A percentile compares a stretch with the other conserved stretches of the same genome.
These are phyloP conservation scores for Flaveria linearis DNA, from an alignment of 129 eudicot genomes.

Conservation along the genomic window DNA sequence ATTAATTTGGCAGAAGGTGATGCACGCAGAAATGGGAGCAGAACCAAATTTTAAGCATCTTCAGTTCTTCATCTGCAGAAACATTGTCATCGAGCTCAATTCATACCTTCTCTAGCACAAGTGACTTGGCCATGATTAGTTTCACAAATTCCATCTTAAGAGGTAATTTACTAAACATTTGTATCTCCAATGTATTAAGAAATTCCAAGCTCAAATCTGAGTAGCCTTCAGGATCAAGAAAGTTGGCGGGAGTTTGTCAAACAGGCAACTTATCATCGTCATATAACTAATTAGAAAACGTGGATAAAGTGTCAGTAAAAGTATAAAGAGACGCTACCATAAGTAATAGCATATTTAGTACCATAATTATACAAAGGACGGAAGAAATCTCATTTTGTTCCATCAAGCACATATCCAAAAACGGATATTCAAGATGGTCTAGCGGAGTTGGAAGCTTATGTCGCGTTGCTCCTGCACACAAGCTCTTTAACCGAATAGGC, in stretches of 20 bases:
- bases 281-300: neutral
- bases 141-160: neutral
- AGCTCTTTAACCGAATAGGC: neutral
- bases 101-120: neutral
- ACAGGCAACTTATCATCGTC: neutral
- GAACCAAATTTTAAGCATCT: neutral
- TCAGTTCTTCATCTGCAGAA: neutral
- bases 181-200: neutral
- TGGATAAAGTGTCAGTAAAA: neutral
- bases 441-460: constrained; percentile 1
- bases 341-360: neutral
- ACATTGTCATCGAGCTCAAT: neutral
- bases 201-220: neutral
- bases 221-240: neutral
- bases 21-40: constrained; percentile 8
- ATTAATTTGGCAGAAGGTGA: constrained; percentile 3
- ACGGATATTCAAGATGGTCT: neutral
- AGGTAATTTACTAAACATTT: neutral
- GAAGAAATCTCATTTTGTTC: neutral
- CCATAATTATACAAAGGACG: neutral
- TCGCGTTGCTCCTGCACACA: neutral
- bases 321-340: neutral
- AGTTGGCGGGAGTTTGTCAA: neutral
- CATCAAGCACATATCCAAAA: neutral
- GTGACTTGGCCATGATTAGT: neutral